Base-by-base conservation (phyloP, 2,329 filamentous ascomycete genomes). In the Botrytis deweyae region DNA sequence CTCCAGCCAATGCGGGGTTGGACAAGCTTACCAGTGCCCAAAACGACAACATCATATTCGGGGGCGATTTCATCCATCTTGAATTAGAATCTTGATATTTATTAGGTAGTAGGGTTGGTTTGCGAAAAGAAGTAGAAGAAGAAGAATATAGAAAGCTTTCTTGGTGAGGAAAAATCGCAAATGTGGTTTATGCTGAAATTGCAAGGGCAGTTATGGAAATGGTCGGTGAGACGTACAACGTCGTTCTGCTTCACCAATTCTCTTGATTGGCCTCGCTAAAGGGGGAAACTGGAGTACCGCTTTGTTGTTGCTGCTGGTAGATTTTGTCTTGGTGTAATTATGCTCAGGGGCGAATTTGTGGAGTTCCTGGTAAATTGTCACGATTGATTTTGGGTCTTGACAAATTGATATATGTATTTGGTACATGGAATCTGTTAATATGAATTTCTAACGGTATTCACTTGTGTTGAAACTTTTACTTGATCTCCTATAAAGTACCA, bases 11-110 rank as follows among this genome's bases (percentile, higher is more conserved):
- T 78, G 81, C 82, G 81, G 83, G 83, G 84, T 83, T 81, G 62
- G 72, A 52, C 38, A 69, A 67, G 46, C 89, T 82, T 88, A 97
- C 94, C 95, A 84, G 96, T 99, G 88, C 96, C 96, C 83, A 99
- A 90, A 83, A 99, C 96, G 83, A 99, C 91, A 84, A 98, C 93
- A 89, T 99, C 96, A 89, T 99, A 99, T 86, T 98, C 95, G 83
- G 94, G 93, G 79, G 95, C 94, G 83, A 99, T 97, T 86, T 98
- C 96, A 83, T 98, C 96, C 96, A 98, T 98, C 85, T 76, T 69
- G 71, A 72, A 73, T 68, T 73, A 88, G 85, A 77, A 75, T 69
- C 40, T 62, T 69, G 33, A 38, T 73, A 69, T 29, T 49, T 61
- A 58, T 69, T 66, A 72, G 52, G 10, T 72, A 42, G 46, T 18